Base-by-base conservation (phyloP, 129 eudicot species). In the Mikania micrantha region DNA sequence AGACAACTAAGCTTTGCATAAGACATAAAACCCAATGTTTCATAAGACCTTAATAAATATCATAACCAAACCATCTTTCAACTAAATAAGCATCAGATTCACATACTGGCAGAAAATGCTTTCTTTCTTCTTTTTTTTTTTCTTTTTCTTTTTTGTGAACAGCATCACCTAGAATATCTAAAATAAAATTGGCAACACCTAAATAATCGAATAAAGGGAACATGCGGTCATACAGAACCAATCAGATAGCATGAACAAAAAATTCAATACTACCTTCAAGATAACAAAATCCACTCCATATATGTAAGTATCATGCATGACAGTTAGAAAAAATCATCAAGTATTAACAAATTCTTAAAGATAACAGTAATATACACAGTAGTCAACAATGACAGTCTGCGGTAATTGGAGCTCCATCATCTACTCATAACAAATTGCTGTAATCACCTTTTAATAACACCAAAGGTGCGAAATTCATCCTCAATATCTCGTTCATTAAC, bases 401-500 rank as follows among this genome's bases (percentile, higher is more conserved):
- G 28, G 7, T 47, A 73, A 49, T 49, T 73, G 0, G 12, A 62
- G 53, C 34, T 52, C 52, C 53, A 28, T 16, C 49, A 25, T 28
- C 35, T 28, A 54, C 7, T 20, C 32, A 42, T 41, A 74, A 32
- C 9, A 74, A 19, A 28, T 9, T 15, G 10, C 7, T 2, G 19
- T 22, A 48, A 57, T 69, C 72, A 89, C 96, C 90, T 89, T 44
- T 87, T 79, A 27, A 89, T 83, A 48, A 81, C 87, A 25, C 96
- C 96, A 72, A 76, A 89, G 4, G 72, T 70, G 28, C 96, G 93
- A 54, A 89, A 89, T 54, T 89, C 96, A 29, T 89, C 96, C 79
- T 89, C 96, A 5, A 89, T 87, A 29, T 89, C 96, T 11, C 96
- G 68, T 76, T 89, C 96, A 22, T 75, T 67, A 53, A 89, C 96